phyloP scores from a whole-genome alignment of 257 asterid species.

The Solanum sitiens region DNA sequence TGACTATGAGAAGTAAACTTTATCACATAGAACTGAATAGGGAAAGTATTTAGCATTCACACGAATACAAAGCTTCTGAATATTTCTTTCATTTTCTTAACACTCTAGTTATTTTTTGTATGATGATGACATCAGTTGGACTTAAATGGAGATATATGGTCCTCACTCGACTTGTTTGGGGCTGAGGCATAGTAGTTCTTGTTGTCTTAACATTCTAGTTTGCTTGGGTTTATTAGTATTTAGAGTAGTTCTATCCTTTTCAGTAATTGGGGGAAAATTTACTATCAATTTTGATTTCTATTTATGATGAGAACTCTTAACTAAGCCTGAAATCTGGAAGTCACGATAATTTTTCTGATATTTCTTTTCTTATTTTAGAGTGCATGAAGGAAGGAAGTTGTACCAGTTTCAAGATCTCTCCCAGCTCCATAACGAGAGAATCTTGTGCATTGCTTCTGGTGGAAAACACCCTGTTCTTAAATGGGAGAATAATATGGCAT shows the following conservation, averaged over 20 bases:
- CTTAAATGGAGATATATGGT: background rate
- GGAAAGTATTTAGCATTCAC: background rate
- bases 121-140: background rate
- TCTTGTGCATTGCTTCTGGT: constrained; percentile 80
- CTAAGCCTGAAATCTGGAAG: background rate
- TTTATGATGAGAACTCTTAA: background rate
- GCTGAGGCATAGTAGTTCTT: background rate
- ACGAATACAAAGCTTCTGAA: background rate
- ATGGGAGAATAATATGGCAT: constrained; percentile 86
- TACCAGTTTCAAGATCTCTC: constrained; percentile 40
- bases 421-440: constrained; percentile 34
- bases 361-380: constrained; percentile 32
- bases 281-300: background rate
- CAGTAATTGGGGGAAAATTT: background rate
- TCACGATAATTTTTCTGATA: background rate
- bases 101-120: background rate
- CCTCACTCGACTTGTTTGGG: background rate
- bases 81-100: background rate
- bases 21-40: background rate
- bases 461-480: constrained; percentile 88
- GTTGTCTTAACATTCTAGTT: background rate
- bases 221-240: background rate
- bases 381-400: constrained; percentile 80
- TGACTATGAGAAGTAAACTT: background rate
- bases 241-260: background rate